These are phyloP conservation scores for Ramularia endophylla DNA, from an alignment of 2,329 filamentous ascomycete species.

Conservation along the genomic window DNA sequence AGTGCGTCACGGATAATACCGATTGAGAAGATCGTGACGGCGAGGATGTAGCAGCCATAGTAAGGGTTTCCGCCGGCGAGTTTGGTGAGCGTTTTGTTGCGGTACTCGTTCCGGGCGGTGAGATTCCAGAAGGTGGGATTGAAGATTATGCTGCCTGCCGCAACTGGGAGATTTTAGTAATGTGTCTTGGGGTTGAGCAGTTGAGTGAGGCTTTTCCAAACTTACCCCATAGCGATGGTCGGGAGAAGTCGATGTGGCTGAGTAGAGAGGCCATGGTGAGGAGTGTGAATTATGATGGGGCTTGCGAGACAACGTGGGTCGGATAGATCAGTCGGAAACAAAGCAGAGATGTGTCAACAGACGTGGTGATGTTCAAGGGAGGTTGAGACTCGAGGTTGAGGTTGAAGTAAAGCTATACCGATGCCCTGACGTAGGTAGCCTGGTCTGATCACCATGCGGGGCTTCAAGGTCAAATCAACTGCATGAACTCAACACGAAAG, in stretches of 20 bases:
- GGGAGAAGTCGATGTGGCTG: conserved; percentile 36
- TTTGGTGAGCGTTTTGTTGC: conserved; percentile 80
- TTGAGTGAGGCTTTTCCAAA: background rate
- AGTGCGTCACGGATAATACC: conserved; percentile 75
- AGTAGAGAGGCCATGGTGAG: conserved; percentile 32
- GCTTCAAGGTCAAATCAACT: too few species aligned
- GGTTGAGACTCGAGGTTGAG: too few species aligned
- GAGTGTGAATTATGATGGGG: conserved; percentile 1
- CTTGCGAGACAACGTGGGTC: too few species aligned
- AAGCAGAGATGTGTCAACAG: too few species aligned
- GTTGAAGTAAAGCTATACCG: too few species aligned
- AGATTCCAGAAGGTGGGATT: conserved; percentile 99
- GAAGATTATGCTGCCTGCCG: conserved; percentile 67
- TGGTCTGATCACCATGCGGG: too few species aligned
- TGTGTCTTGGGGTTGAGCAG: background rate
- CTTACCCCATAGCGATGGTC: conserved; percentile 44
- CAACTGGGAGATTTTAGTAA: conserved; percentile 15
- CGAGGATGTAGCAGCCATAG: conserved; percentile 83
- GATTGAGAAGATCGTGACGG: conserved; percentile 81
- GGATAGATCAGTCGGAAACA: too few species aligned
- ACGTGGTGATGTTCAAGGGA: too few species aligned
- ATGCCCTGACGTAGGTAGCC: too few species aligned
- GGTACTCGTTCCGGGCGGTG: conserved; percentile 83
- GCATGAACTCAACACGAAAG: too few species aligned
- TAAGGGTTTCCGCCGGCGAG: conserved; percentile 74